These are phyloP conservation scores for Pestalotiopsis fici DNA, from an alignment of 2,329 filamentous ascomycete species.

Conservation along the genomic window DNA sequence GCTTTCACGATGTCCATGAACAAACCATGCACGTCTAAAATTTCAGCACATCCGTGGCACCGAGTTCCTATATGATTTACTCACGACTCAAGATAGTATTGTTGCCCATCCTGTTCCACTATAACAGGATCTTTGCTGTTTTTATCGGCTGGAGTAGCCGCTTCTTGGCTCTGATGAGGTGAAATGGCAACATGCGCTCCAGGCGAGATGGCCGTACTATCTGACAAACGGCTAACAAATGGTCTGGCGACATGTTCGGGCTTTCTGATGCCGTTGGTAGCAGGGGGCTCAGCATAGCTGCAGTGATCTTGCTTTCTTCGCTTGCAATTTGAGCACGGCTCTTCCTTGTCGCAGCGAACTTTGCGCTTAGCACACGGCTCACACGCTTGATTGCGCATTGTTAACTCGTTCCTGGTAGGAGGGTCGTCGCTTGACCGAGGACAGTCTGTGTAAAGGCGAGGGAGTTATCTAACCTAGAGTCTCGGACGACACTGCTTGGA, in stretches of 20 bases:
- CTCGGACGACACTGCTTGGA: not conserved
- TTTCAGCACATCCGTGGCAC: not conserved
- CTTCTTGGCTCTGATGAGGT: not conserved
- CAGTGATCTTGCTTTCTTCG: constrained; percentile 6
- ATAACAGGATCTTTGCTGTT: constrained; percentile 1
- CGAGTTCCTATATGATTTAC: not conserved
- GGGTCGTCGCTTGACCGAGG: not conserved
- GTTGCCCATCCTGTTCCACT: not conserved
- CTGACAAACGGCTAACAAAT: not conserved
- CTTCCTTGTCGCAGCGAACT: constrained; percentile 8
- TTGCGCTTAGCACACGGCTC: constrained; percentile 10
- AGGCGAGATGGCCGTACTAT: no score
- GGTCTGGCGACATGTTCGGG: not conserved
- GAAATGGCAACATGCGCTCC: not conserved
- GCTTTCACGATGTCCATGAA: not conserved
- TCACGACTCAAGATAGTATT: constrained; percentile 1
- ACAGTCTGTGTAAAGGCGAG: not conserved
- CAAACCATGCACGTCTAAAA: not conserved
- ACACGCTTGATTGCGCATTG: constrained; percentile 6
- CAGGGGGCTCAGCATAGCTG: not conserved
- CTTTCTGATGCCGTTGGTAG: not conserved
- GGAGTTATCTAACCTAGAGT: not conserved
- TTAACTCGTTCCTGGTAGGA: not conserved
- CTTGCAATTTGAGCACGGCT: constrained; percentile 10
- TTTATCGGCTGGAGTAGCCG: not conserved